A percentile compares a stretch with the other conserved stretches of the same genome.
Evolutionary conservation across 2,329 filamentous ascomycete genomes (phyloP).

Genomic region (Colletotrichum navitas): DNA sequence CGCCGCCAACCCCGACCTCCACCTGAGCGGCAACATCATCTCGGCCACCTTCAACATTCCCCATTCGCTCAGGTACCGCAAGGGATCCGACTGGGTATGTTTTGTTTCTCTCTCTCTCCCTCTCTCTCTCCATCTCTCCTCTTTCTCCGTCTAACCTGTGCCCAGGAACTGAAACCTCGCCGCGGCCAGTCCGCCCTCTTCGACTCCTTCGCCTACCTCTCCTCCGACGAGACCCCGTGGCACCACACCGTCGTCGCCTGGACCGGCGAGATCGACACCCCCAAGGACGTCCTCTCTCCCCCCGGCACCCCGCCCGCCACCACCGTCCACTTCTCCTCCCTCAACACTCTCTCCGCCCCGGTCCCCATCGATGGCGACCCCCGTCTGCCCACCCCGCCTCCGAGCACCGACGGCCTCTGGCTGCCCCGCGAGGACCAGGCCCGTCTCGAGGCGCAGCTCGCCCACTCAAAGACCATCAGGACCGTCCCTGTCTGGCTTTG

Average conservation of each 20-base stretch:
- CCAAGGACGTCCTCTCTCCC: conserved; percentile 59
- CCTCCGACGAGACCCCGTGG: conserved; percentile 87
- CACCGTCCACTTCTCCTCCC: conserved; percentile 64
- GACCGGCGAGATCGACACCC: conserved; percentile 85
- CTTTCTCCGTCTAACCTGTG: neutral
- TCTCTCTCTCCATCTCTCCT: neutral
- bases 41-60: conserved; percentile 75
- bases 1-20: conserved; percentile 67
- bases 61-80: conserved; percentile 69
- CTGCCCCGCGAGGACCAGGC: conserved; percentile 78
- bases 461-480: conserved; percentile 79
- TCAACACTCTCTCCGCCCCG: conserved; percentile 83
- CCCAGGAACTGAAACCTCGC: conserved; percentile 79
- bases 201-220: conserved; percentile 89
- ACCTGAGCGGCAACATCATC: conserved; percentile 74
- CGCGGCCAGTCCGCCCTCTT: conserved; percentile 92
- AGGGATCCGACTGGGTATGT: conserved; percentile 72
- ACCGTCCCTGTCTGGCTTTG: conserved; percentile 91
- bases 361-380: conserved; percentile 76
- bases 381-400: conserved; percentile 67
- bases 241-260: conserved; percentile 93
- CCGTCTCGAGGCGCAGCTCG: conserved; percentile 80
- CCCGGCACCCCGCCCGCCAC: conserved; percentile 63
- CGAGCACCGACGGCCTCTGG: conserved; percentile 75
- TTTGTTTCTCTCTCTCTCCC: conserved; percentile 46